Percentiles rank a stretch among this genome's conserved stretches.
Evolutionary conservation across 2,329 filamentous ascomycete species (phyloP).

Genomic region (Ophiostoma sp.): DNA sequence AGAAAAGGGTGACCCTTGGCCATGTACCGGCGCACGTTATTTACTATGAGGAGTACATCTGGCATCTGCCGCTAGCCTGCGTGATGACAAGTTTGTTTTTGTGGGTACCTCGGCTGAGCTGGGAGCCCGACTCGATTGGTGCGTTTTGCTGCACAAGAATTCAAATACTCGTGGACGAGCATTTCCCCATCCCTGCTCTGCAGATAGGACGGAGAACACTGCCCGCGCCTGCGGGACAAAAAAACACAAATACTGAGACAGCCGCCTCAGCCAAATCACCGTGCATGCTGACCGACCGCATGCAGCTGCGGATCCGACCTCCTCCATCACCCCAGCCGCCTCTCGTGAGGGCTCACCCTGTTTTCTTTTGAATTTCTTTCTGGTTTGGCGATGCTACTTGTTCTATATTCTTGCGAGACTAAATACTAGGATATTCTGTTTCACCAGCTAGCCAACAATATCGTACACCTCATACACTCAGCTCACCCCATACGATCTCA

Average conservation of each 20-base stretch:
- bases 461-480: too few relatives aligned
- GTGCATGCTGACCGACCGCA: not conserved
- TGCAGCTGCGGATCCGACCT: not conserved
- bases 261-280: not conserved
- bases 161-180: not conserved
- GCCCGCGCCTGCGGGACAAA: not conserved
- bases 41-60: not conserved
- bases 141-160: not conserved
- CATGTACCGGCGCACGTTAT: not conserved
- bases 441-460: too few relatives aligned
- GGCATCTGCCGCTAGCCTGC: not conserved
- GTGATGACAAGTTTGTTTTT: slow-evolving; percentile 8
- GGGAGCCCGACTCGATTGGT: not conserved
- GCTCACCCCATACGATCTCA: too few relatives aligned
- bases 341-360: not conserved
- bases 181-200: not conserved
- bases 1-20: not conserved
- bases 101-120: not conserved
- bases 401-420: too few relatives aligned
- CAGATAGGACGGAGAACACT: not conserved
- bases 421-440: too few relatives aligned
- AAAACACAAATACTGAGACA: not conserved
- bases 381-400: too few relatives aligned
- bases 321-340: too few relatives aligned
- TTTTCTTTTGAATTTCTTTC: too few relatives aligned